Conservation (phyloP, 2,329 filamentous ascomycete species). For the Neofusicoccum parvum region DNA sequence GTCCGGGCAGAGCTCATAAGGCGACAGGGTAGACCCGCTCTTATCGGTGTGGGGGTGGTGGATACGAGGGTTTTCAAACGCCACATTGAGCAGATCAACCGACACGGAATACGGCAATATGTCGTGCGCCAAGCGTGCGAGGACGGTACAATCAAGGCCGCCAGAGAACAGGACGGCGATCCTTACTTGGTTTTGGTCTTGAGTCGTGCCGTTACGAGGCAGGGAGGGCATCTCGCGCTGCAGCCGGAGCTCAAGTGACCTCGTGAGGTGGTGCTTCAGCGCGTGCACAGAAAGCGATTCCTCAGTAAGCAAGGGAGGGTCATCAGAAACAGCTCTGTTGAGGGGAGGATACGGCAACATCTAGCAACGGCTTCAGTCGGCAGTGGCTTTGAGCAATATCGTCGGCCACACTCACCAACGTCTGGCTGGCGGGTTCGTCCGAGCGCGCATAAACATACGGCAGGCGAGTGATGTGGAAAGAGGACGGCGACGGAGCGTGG, state of each 20-base stretch:
- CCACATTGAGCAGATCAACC: slow-evolving; percentile 91
- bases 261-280: slow-evolving; percentile 27
- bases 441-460: background rate
- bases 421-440: no score
- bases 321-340: background rate
- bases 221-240: background rate
- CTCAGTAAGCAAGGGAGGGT: background rate
- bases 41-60: slow-evolving; percentile 39
- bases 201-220: background rate
- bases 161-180: slow-evolving; percentile 90
- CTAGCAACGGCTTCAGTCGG: slow-evolving; percentile 4
- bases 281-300: slow-evolving; percentile 41
- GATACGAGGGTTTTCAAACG: slow-evolving; percentile 88
- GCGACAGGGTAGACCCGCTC: slow-evolving; percentile 23
- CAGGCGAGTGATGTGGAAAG: background rate
- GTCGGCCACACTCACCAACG: slow-evolving; percentile 8
- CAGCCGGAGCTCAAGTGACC: slow-evolving; percentile 19
- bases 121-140: slow-evolving; percentile 80
- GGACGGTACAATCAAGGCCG: slow-evolving; percentile 86
- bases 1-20: slow-evolving; percentile 87
- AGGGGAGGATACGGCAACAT: slow-evolving; percentile 11
- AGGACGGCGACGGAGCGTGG: background rate
- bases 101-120: slow-evolving; percentile 67
- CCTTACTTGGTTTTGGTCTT: slow-evolving; percentile 42
- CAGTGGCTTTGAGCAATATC: no score